Base-by-base conservation (phyloP, 202 grass and related monocot species). In the Brachypodium distachyon region DNA sequence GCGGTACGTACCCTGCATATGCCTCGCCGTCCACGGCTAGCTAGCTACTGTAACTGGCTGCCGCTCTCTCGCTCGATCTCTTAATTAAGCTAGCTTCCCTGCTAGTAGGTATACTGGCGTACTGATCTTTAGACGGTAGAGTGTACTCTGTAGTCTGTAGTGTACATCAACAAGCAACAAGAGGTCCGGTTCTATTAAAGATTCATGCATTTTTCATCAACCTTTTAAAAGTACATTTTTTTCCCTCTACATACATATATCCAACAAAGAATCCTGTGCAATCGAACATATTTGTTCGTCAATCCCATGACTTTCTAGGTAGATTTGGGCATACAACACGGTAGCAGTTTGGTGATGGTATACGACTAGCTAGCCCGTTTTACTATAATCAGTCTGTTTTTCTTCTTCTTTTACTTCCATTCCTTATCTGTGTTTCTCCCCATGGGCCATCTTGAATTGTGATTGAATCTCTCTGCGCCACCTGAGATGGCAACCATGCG, bases 1-100 rank as follows among this genome's bases (percentile, higher is more conserved):
- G 95, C 95, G 77, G 95, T 98, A 55, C 78, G 84, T 33, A 6
- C 38, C 25, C 16, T 26, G 25, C 13, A 26, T 7, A 26, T 17
- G 17, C 12, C 28, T n/a, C 25, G 7, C 41, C 64, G 64, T 22
- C n/a, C n/a, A n/a, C n/a, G n/a, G n/a, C n/a, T n/a, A n/a, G n/a
- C n/a, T n/a, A n/a, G n/a, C n/a, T n/a, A n/a, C n/a, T 36, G 6
- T 36, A 36, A 3, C 17, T 21, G n/a, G 1, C 50, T 16, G 64
- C 40, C 41, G 0, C 16, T 41, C 17, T 37, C 37, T 37, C 1
- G 9, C 12, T n/a, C n/a, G n/a, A n/a, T n/a, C n/a, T n/a, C n/a
- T n/a, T n/a, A n/a, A n/a, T n/a, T n/a, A n/a, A n/a, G n/a, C n/a
- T n/a, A n/a, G n/a, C n/a, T n/a, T n/a, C n/a, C n/a, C n/a, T n/a